Evolutionary conservation across 1,284 basidiomycete genomes (phyloP).

Genomic region (Gymnopus androsaceus): DNA sequence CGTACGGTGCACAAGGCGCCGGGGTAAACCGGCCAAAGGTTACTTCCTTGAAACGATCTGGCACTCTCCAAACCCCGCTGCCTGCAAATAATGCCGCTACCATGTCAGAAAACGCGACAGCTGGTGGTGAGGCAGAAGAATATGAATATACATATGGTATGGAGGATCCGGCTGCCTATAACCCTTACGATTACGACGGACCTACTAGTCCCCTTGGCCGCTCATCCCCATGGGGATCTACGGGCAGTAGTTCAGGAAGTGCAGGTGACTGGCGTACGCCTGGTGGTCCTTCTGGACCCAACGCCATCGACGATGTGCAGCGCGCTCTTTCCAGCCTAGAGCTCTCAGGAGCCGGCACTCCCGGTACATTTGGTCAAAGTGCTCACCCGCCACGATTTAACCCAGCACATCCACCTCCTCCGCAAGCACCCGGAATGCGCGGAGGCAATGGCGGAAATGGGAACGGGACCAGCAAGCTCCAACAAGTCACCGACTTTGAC

Average conservation of each 20-base stretch:
- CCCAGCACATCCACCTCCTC: slow-evolving; percentile 49
- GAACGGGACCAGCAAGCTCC: slow-evolving; percentile 45
- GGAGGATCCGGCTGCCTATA: slow-evolving; percentile 48
- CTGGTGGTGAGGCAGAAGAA: slow-evolving; percentile 55
- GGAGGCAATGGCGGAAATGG: slow-evolving; percentile 40
- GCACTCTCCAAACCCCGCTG: slow-evolving; percentile 64
- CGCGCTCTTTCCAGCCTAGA: slow-evolving; percentile 71
- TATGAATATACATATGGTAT: slow-evolving; percentile 56
- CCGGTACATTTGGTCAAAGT: slow-evolving; percentile 46
- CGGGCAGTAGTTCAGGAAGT: slow-evolving; percentile 11
- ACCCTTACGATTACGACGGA: slow-evolving; percentile 57
- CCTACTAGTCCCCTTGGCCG: slow-evolving; percentile 64
- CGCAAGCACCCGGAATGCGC: slow-evolving; percentile 44
- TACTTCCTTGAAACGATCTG: slow-evolving; percentile 63
- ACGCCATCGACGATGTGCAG: slow-evolving; percentile 71
- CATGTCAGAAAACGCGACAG: slow-evolving; percentile 41
- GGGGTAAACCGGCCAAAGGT: slow-evolving; percentile 49
- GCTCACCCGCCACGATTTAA: slow-evolving; percentile 70
- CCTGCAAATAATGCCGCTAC: slow-evolving; percentile 38
- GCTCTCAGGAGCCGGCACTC: slow-evolving; percentile 40
- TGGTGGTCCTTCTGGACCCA: slow-evolving; percentile 19
- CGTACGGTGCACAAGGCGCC: slow-evolving; percentile 57
- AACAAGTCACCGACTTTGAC: slow-evolving; percentile 62
- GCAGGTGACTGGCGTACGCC: slow-evolving; percentile 61
- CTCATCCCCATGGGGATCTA: slow-evolving; percentile 64